Evolutionary conservation across 495 filamentous ascomycete genomes (phyloP).

Genomic region (Penicillium turbatum): DNA sequence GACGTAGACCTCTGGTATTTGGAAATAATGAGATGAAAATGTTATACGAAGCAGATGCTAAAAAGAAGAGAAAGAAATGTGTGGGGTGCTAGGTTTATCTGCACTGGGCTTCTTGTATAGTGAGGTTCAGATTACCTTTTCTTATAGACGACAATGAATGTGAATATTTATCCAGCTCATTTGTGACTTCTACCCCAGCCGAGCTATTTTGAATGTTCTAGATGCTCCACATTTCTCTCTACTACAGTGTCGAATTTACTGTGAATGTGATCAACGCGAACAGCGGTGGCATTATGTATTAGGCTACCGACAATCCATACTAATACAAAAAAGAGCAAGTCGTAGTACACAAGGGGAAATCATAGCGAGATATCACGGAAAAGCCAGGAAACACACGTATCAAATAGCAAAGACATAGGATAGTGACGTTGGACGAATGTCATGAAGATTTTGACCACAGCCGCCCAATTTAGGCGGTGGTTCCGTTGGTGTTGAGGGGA

Average conservation of each 20-base stretch:
- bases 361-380: conserved; percentile 16
- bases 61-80: neutral
- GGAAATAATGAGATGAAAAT: neutral
- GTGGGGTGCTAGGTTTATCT: neutral
- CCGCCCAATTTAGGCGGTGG: conserved; percentile 10
- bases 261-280: conserved; percentile 2
- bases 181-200: neutral
- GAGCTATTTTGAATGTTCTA: no score
- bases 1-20: neutral
- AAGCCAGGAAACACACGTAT: conserved; percentile 7
- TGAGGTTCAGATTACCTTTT: conserved; percentile 14
- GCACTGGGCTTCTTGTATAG: conserved; percentile 12
- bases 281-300: conserved; percentile 28
- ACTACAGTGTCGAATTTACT: neutral
- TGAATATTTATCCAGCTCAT: conserved; percentile 7
- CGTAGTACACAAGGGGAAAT: conserved; percentile 27
- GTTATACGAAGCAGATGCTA: neutral
- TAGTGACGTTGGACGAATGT: conserved; percentile 3
- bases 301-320: conserved; percentile 24
- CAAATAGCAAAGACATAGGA: conserved; percentile 3
- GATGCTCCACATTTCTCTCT: neutral
- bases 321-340: conserved; percentile 17
- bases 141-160: conserved; percentile 27
- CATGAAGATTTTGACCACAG: neutral
- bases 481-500: conserved; percentile 8